Conservation (phyloP, 192 early-diverging fungal genomes). For the Cetraspora pellucida region DNA sequence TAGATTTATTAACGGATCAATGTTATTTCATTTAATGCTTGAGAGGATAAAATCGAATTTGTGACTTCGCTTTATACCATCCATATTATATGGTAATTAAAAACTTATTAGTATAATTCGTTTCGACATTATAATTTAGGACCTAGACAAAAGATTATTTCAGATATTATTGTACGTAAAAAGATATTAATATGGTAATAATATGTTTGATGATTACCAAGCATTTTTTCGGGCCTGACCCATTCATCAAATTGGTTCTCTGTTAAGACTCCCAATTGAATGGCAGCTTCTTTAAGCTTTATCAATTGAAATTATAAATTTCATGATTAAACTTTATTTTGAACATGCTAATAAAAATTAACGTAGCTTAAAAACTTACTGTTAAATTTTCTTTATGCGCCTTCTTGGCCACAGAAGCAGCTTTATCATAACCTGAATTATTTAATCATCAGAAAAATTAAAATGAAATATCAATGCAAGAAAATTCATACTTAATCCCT, state of each 20-base stretch:
- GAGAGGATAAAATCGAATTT: no score
- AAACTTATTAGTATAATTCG: no score
- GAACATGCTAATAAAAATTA: slow-evolving; percentile 4
- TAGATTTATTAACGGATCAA: no score
- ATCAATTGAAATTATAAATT: slow-evolving; percentile 21
- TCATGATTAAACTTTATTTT: slow-evolving; percentile 2
- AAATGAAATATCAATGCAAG: background rate
- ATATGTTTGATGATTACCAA: slow-evolving; percentile 44
- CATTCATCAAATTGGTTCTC: slow-evolving; percentile 94
- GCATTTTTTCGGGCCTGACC: slow-evolving; percentile 91
- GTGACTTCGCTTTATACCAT: no score
- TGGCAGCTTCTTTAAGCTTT: slow-evolving; percentile 91
- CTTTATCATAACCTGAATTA: slow-evolving; percentile 67
- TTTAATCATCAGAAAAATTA: background rate
- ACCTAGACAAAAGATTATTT: no score
- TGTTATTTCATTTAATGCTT: no score
- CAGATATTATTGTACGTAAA: no score
- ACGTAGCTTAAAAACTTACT: slow-evolving; percentile 3
- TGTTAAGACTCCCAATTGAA: slow-evolving; percentile 83
- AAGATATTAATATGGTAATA: no score
- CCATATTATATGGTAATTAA: no score
- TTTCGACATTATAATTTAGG: no score
- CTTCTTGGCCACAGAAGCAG: slow-evolving; percentile 96
- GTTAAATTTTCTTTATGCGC: slow-evolving; percentile 90
- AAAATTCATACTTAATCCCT: slow-evolving; percentile 16